These are phyloP conservation scores for Alternaria sp. DNA, from an alignment of 2,329 filamentous ascomycete species.

Conservation along the genomic window DNA sequence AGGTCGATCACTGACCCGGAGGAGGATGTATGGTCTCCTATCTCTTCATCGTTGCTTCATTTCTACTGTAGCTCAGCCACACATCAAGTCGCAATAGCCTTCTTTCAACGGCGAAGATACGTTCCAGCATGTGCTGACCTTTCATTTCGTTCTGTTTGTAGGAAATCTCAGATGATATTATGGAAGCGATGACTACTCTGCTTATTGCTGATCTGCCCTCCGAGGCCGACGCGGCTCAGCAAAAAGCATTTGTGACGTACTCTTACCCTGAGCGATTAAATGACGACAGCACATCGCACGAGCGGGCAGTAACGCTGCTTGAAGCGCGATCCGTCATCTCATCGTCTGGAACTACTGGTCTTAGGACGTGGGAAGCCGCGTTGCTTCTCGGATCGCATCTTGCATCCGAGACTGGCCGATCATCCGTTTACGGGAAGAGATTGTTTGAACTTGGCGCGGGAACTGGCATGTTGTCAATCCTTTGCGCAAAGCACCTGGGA, in stretches of 20 bases:
- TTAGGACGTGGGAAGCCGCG: slow-evolving; percentile 83
- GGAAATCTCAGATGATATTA: slow-evolving; percentile 85
- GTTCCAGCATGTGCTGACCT: slow-evolving; percentile 32
- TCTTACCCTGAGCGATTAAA: slow-evolving; percentile 42
- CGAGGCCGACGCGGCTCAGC: slow-evolving; percentile 71
- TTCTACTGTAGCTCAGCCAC: slow-evolving; percentile 1
- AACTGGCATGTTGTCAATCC: slow-evolving; percentile 77
- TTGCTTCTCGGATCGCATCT: slow-evolving; percentile 77
- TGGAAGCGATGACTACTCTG: slow-evolving; percentile 71
- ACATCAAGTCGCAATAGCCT: not conserved
- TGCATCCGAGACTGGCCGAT: slow-evolving; percentile 54
- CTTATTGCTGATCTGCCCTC: slow-evolving; percentile 70
- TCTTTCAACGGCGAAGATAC: not conserved
- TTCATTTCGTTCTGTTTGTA: slow-evolving; percentile 52
- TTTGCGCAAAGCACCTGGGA: slow-evolving; percentile 73
- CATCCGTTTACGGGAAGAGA: slow-evolving; percentile 61
- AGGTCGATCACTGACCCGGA: slow-evolving; percentile 80
- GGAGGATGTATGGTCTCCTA: slow-evolving; percentile 75
- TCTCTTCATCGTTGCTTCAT: slow-evolving; percentile 26
- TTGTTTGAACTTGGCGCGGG: slow-evolving; percentile 79
- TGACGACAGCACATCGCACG: slow-evolving; percentile 27
- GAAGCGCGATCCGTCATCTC: slow-evolving; percentile 75
- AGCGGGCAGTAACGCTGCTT: slow-evolving; percentile 66
- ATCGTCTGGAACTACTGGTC: slow-evolving; percentile 75
- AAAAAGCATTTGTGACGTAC: slow-evolving; percentile 80